A percentile compares a stretch with the other conserved stretches of the same genome.
Evolutionary conservation across 2,329 filamentous ascomycete species (phyloP).

Genomic region (Monosporascus cannonballus): DNA sequence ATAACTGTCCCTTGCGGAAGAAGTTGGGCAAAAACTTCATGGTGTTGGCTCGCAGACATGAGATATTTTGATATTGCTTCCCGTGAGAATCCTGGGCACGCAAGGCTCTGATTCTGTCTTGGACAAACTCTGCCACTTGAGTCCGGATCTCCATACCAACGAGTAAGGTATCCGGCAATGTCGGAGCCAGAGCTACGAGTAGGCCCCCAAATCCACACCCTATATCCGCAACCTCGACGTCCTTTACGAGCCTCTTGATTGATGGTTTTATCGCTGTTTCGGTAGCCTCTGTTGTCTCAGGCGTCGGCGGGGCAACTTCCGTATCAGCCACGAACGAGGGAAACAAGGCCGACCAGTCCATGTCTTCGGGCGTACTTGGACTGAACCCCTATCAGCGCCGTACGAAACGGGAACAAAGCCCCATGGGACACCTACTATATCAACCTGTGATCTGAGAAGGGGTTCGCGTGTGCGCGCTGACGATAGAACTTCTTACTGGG

Average conservation of each 20-base stretch:
- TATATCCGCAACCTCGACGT: conserved; percentile 91
- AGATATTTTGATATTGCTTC: conserved; percentile 73
- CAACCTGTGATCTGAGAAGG: conserved; percentile 90
- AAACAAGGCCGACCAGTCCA: conserved; percentile 88
- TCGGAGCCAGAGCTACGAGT: conserved; percentile 75
- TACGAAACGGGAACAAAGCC: no score
- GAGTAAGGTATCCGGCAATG: conserved; percentile 75
- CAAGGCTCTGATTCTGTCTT: conserved; percentile 78
- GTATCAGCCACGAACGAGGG: conserved; percentile 58
- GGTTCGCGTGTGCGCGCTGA: conserved; percentile 94
- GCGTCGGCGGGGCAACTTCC: conserved; percentile 22
- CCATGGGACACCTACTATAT: conserved; percentile 61
- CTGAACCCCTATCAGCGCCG: conserved; percentile 38
- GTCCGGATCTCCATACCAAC: conserved; percentile 89
- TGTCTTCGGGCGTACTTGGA: conserved; percentile 69
- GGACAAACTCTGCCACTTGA: conserved; percentile 85
- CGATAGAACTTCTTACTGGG: conserved; percentile 96
- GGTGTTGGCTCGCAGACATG: conserved; percentile 84
- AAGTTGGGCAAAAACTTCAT: conserved; percentile 99
- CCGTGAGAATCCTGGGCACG: conserved; percentile 55
- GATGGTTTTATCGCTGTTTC: conserved; percentile 7
- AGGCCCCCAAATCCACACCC: conserved; percentile 95
- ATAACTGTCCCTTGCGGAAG: conserved; percentile 74
- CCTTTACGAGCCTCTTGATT: conserved; percentile 46
- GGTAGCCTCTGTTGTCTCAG: conserved; percentile 9